Base-by-base conservation (phyloP, 208 protist species). In the Leishmania tropica region DNA sequence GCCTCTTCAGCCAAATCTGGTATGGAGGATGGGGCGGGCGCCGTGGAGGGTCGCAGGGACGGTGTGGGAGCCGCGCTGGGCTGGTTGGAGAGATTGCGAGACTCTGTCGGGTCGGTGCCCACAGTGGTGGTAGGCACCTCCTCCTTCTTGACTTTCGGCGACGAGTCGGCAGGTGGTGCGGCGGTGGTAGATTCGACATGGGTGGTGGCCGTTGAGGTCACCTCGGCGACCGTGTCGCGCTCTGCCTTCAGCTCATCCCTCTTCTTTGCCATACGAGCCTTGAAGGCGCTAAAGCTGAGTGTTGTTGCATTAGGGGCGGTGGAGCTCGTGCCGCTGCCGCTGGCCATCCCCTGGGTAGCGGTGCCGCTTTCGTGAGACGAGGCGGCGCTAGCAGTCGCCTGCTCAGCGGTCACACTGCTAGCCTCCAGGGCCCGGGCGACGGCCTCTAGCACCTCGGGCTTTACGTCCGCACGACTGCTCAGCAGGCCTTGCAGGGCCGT, bases 201-300 rank as follows among this genome's bases (percentile, higher is more conserved):
- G 24, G 83, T 28, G 37, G 80, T 80, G 31, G 89, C 88, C 2
- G 83, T 40, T 2, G 83, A 5, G 7, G 82, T 78, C 19, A 79
- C 68, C 53, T 90, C 85, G 3, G 74, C 40, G 35, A 76, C 74
- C 5, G 82, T 56, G 37, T 83, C 47, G 19, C 81, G 67, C 75
- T 87, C 87, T 21, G 80, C 58, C 75, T 90, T 86, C 19, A 95
- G 81, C 78, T 93, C 92, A 42, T 91, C 90, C 40, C 83, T 80
- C 75, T 91, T 92, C 70, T 85, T 87, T 8, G 84, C 72, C 88
- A 95, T 89, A 21, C 90, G 88, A 47, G 84, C 92, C 79, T 87
- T 87, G n/a, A 95, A 85, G 71, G 87, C 88, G 47, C 81, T 87
- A 37, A 95, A 87, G 47, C 87, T 90, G 42, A 93, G 81, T 10